Conservation (phyloP, 148 eudicot species). For the Limonium bicolor region DNA sequence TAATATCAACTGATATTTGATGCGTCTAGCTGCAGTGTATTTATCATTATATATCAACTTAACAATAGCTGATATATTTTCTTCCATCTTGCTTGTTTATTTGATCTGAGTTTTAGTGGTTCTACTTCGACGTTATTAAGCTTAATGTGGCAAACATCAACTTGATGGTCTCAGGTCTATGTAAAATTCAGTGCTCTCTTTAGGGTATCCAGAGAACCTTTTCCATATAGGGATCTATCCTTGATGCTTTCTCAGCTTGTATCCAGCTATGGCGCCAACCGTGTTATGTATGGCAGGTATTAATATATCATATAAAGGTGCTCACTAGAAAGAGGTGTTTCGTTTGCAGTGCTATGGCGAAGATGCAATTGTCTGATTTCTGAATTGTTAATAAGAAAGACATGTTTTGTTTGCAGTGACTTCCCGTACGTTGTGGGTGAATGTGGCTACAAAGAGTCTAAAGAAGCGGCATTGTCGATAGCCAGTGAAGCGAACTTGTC, state of each 20-base stretch:
- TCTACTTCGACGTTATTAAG: too few relatives aligned
- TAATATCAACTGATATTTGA: too few relatives aligned
- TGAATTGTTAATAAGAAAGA: too few relatives aligned
- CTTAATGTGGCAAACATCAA: not conserved
- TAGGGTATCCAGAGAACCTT: constrained; percentile 59
- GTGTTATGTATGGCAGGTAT: constrained; percentile 98
- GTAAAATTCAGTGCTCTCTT: constrained; percentile 87
- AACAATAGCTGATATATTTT: too few relatives aligned
- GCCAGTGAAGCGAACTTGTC: constrained; percentile 32
- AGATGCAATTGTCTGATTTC: too few relatives aligned
- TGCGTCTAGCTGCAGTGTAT: too few relatives aligned
- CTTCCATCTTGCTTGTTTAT: not conserved
- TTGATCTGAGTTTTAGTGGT: not conserved
- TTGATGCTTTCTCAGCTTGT: constrained; percentile 35
- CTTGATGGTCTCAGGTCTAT: constrained; percentile 35
- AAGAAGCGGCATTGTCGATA: constrained; percentile 34
- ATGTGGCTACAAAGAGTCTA: constrained; percentile 73
- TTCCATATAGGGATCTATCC: constrained; percentile 62
- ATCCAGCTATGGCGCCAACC: constrained; percentile 66
- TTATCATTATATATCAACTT: too few relatives aligned
- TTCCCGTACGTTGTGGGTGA: constrained; percentile 72
- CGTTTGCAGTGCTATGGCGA: too few relatives aligned
- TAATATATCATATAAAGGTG: not conserved
- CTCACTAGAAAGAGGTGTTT: too few relatives aligned
- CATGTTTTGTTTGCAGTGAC: constrained; percentile 36